Evolutionary conservation across 371 early-diverging fungal species (phyloP).

Genomic region (Gilbertella persicaria): DNA sequence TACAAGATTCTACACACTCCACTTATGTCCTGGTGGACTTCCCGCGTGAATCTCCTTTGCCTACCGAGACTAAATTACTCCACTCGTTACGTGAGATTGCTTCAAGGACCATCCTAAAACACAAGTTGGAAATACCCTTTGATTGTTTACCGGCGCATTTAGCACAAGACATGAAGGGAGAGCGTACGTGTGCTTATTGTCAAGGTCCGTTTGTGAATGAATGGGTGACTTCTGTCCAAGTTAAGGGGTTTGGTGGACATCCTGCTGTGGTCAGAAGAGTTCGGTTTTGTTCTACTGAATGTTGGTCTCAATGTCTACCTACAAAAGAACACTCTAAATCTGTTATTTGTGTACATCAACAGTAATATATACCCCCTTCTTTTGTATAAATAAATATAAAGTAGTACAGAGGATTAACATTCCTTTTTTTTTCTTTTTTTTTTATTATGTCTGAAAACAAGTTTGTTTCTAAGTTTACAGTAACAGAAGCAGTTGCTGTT

Average conservation of each 20-base stretch:
- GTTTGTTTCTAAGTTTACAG: constrained; percentile 32
- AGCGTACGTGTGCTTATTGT: constrained; percentile 50
- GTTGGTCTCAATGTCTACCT: constrained; percentile 44
- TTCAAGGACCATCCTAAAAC: constrained; percentile 20
- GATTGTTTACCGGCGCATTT: constrained; percentile 42
- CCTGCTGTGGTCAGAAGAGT: constrained; percentile 63
- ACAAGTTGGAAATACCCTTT: constrained; percentile 21
- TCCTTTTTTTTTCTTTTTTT: constrained; percentile 4
- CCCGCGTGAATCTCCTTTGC: constrained; percentile 8
- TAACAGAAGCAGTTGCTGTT: constrained; percentile 44
- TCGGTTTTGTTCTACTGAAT: constrained; percentile 54
- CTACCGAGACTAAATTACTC: constrained; percentile 12
- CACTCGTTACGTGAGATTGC: constrained; percentile 24
- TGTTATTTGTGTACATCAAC: constrained; percentile 26
- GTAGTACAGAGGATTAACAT: no score
- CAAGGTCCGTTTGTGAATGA: constrained; percentile 59
- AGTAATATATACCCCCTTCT: background rate
- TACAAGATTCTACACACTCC: constrained; percentile 4
- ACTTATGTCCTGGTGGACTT: constrained; percentile 12
- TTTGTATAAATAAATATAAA: no score
- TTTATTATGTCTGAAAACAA: constrained; percentile 13
- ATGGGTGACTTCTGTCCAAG: constrained; percentile 64
- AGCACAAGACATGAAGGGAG: constrained; percentile 46
- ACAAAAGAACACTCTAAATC: constrained; percentile 23
- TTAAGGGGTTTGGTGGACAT: constrained; percentile 61